Evolutionary conservation across 1,284 basidiomycete genomes (phyloP), one percentile per base, ranked within the genome.

Genomic region (Boletus calvinii): DNA sequence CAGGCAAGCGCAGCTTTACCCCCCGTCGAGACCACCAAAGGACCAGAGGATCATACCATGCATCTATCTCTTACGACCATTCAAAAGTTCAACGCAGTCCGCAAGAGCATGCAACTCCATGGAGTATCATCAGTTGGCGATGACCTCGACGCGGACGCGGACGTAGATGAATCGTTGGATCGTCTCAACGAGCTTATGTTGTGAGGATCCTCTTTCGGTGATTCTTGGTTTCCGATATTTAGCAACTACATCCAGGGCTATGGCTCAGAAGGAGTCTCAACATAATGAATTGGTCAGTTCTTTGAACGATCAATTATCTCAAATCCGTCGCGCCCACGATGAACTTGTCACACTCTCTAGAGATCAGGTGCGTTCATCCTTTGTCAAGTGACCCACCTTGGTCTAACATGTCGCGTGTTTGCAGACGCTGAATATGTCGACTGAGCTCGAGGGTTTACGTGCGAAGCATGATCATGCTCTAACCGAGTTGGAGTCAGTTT

Each of bases 231-330:
- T n/a, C 54, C 41, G 37, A 54, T 43, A 49, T 53, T 44, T 4
- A 52, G 20, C 32, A 26, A 41, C 30, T 56, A 38, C 37, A 34
- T 50, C 46, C 52, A 92, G 92, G 54, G 91, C 94, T 1, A 96
- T 97, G 94, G 93, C 93, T 2, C 88, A 92, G 73, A 96, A 96
- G 68, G 93, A 97, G 69, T 89, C 90, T 2, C 76, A 82, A 44
- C 92, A 96, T 68, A 82, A 83, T 20, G 90, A 94, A 63, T 65
- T 77, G 24, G 84, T 94, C 13, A 83, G 90, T 42, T 72, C 73
- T n/a, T 76, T 96, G 53, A 82, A 83, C 31, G 67, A 72, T 12
- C 81, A 94, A 63, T 75, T 95, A 9, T 65, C 59, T n/a, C 79
- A 84, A 57, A 77, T 91, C 26, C 81, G 82, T 48, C 79, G 87